Percentiles rank a stretch among this genome's conserved stretches.
Conservation (phyloP, 805 yeast genomes). For the Maudiozyma serrabonitensis region DNA sequence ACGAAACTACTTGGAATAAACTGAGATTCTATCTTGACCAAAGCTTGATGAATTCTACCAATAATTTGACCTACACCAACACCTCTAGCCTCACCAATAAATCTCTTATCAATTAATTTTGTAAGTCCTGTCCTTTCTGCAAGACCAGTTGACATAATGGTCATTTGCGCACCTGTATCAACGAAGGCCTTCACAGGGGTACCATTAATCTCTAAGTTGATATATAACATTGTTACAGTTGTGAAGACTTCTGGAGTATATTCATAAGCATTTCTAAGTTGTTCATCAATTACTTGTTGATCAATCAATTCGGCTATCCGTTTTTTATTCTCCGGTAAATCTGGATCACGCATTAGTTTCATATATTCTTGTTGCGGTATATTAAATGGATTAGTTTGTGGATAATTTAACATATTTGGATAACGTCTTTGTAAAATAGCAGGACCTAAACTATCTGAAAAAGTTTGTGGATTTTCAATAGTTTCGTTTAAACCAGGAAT, state of each 20-base stretch:
- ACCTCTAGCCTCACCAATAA: constrained; percentile 77
- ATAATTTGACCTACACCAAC: constrained; percentile 73
- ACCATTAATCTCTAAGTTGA: constrained; percentile 70
- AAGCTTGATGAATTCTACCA: constrained; percentile 85
- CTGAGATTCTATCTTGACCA: constrained; percentile 62
- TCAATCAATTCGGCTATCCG: constrained; percentile 58
- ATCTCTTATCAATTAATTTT: constrained; percentile 69
- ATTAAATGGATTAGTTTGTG: constrained; percentile 23
- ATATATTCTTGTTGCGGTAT: constrained; percentile 39
- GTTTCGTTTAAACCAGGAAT: constrained; percentile 41
- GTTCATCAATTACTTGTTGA: constrained; percentile 69
- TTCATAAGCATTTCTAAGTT: constrained; percentile 70
- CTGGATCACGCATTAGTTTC: constrained; percentile 53
- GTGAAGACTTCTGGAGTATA: constrained; percentile 87
- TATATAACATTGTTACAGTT: constrained; percentile 72
- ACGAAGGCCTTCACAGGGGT: constrained; percentile 82
- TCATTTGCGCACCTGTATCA: constrained; percentile 91
- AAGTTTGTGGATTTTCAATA: constrained; percentile 39
- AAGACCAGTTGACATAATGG: constrained; percentile 69
- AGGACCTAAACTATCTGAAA: constrained; percentile 34
- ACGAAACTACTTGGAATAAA: constrained; percentile 60
- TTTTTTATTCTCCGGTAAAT: constrained; percentile 57
- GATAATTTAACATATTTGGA: not conserved
- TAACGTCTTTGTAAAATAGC: constrained; percentile 26
- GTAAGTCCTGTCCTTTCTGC: constrained; percentile 66